Base-by-base conservation (phyloP, 164 flowering plant genomes). In the Chimonanthus salicifolius region DNA sequence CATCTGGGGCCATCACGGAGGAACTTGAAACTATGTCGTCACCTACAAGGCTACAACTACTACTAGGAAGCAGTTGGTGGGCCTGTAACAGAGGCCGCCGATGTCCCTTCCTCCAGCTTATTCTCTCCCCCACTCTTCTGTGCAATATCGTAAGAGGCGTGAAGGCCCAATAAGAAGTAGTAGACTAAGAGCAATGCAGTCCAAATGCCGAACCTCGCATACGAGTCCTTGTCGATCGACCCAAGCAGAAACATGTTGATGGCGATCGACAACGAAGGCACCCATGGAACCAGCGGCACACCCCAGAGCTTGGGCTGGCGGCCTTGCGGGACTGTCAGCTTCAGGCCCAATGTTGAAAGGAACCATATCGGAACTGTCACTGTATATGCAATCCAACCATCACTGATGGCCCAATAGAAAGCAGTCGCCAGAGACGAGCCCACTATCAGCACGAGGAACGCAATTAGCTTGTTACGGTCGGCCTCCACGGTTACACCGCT, bases 191-290 rank as follows among this genome's bases (percentile, higher is more conserved):
- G 64, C 9, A 80, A 0, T 3, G 7, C 76, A 0, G 87, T 78
- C 88, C 94, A 88, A 2, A 80, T 65, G 0, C 69, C 84, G 47
- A 90, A 90, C 72, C 94, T 83, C 20, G 74, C 47, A 72, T 83
- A 90, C 1, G 94, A 87, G 7, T 49, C 76, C 49, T 46, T 58
- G 64, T 86, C 89, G 2, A 90, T 78, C 3, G 94, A 88, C 0
- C 92, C 90, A 18, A 90, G 69, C n/a, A 90, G 75, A 76, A 90
- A 90, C 4, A 88, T 68, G 73, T 90, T 90, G 47, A 87, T 80
- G 4, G 82, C 82, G 2, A 90, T 84, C 0, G 82, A 81, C 1
- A 78, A 74, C 0, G 92, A 87, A 6, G 94, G 90, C 63, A 89
- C 66, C 90, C 89, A 89, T 1, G 91, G 90, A 46, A 88, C 84